These are phyloP conservation scores for Zasmidium cellare DNA, from an alignment of 2,329 filamentous ascomycete species.

Conservation along the genomic window DNA sequence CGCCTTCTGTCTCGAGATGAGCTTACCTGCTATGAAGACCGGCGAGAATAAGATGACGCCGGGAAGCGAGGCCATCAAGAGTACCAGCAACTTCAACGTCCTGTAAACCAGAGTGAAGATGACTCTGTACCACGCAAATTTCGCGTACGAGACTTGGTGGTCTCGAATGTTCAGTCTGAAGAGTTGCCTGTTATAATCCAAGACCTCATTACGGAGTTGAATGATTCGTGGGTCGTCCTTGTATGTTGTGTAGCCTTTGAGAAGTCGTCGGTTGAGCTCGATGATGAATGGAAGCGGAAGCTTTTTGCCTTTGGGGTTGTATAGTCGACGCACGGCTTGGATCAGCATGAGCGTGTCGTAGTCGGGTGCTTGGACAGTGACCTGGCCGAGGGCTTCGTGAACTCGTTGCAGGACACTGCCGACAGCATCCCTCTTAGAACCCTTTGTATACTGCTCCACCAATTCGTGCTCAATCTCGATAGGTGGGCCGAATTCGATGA, in stretches of 20 bases:
- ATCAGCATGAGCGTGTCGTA: constrained; percentile 97
- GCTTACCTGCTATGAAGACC: constrained; percentile 80
- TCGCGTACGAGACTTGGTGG: constrained; percentile 91
- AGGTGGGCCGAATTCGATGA: constrained; percentile 90
- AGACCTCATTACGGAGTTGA: constrained; percentile 71
- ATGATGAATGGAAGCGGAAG: constrained; percentile 88
- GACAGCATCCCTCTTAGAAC: constrained; percentile 83
- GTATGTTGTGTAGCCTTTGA: constrained; percentile 88
- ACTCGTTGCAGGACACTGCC: constrained; percentile 82
- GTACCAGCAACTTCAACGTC: constrained; percentile 70
- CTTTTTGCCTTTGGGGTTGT: constrained; percentile 93
- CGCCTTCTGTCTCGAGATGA: constrained; percentile 79
- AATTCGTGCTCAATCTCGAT: constrained; percentile 81
- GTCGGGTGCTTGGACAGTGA: constrained; percentile 89
- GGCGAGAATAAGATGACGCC: constrained; percentile 85
- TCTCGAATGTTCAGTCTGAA: constrained; percentile 85
- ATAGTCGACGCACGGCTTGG: constrained; percentile 87
- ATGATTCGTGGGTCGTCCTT: constrained; percentile 86
- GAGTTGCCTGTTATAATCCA: constrained; percentile 83
- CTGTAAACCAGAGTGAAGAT: constrained; percentile 77
- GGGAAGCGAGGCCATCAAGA: constrained; percentile 80
- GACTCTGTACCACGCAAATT: constrained; percentile 75
- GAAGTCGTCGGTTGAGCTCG: constrained; percentile 87
- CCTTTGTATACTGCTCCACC: constrained; percentile 80
- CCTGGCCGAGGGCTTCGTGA: constrained; percentile 78